Base-by-base conservation (phyloP, 768 basidiomycete species). In the Astraeus odoratus region DNA sequence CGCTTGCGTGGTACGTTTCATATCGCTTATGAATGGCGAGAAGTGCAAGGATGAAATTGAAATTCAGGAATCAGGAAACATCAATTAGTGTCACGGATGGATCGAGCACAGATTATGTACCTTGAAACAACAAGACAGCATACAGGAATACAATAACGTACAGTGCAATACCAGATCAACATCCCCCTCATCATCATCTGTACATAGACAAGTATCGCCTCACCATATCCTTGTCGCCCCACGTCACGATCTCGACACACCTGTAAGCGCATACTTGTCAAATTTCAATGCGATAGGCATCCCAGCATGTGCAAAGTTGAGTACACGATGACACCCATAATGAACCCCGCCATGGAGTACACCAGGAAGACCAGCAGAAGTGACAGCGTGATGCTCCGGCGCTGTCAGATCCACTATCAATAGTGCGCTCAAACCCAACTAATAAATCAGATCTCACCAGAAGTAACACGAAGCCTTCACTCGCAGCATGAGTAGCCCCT, bases 321-420 rank as follows among this genome's bases (percentile, higher is more conserved):
- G 58, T 86, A 87, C 20, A 86, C 48, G 0, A 78, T 73, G 22
- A 87, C 70, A 0, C 75, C 85, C 0, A 76, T 70, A 29, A 86
- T 64, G 65, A 89, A 84, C 1, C 76, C 81, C 1, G 79, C 70
- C 49, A 87, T 71, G 2, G 83, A 76, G 59, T 87, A 89, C 0
- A 78, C 75, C 26, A 88, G 66, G 51, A 87, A 80, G 22, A 87
- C 83, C 18, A 86, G 66, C 1, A 86, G 86, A 10, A 88, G 72
- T 1, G 86, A 84, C 48, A 85, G 68, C 29, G 83, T 63, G 20
- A 88, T 65, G 46, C 77, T 79, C 19, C 62, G 64, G 18, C 80
- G 73, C 55, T 74, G 58, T 6, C 24, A 50, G 40, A 5, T 5
- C 30, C 30, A n/a, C n/a, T n/a, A n/a, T 31, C 30, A 29, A 13